A percentile compares a stretch with the other conserved stretches of the same genome.
Conservation (phyloP, 495 filamentous ascomycete genomes). For the Rhypophila decipiens region DNA sequence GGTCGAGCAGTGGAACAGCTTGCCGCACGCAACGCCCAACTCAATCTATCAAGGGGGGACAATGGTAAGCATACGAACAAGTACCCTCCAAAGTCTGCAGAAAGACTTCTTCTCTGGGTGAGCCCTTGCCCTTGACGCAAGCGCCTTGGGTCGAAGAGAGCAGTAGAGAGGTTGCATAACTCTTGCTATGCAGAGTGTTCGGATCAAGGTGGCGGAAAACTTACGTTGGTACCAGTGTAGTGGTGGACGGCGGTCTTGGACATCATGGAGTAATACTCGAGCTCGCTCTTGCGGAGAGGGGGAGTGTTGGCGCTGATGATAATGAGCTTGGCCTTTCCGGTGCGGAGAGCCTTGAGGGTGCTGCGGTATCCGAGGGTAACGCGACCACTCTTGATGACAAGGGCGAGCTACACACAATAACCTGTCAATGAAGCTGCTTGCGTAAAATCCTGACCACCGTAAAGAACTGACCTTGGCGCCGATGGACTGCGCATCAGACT, state of each 20-base stretch:
- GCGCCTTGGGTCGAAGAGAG: slow-evolving; percentile 8
- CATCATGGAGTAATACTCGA: slow-evolving; percentile 90
- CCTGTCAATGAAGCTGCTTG: no score
- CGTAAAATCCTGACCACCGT: no score
- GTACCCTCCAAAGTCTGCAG: slow-evolving; percentile 79
- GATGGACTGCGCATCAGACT: slow-evolving; percentile 88
- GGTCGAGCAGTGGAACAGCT: slow-evolving; percentile 67
- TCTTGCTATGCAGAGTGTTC: slow-evolving; percentile 1
- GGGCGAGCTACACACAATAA: slow-evolving; percentile 48
- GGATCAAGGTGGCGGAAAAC: slow-evolving; percentile 32
- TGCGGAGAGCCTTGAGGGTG: slow-evolving; percentile 90
- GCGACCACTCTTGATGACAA: slow-evolving; percentile 96
- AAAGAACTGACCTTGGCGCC: slow-evolving; percentile 54
- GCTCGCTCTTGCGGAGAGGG: slow-evolving; percentile 89
- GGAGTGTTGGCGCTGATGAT: slow-evolving; percentile 89
- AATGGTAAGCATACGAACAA: slow-evolving; percentile 42
- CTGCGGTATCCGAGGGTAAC: slow-evolving; percentile 79
- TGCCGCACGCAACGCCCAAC: slow-evolving; percentile 70
- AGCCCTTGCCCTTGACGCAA: slow-evolving; percentile 23
- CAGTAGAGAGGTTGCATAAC: slow-evolving; percentile 3
- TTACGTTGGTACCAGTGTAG: slow-evolving; percentile 96
- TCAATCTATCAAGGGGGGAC: slow-evolving; percentile 64
- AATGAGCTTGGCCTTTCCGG: slow-evolving; percentile 61
- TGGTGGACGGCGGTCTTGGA: slow-evolving; percentile 92
- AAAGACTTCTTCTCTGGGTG: slow-evolving; percentile 76